A percentile compares a stretch with the other conserved stretches of the same genome.
Conservation (phyloP, 345 rosid species). For the Murraya paniculata region DNA sequence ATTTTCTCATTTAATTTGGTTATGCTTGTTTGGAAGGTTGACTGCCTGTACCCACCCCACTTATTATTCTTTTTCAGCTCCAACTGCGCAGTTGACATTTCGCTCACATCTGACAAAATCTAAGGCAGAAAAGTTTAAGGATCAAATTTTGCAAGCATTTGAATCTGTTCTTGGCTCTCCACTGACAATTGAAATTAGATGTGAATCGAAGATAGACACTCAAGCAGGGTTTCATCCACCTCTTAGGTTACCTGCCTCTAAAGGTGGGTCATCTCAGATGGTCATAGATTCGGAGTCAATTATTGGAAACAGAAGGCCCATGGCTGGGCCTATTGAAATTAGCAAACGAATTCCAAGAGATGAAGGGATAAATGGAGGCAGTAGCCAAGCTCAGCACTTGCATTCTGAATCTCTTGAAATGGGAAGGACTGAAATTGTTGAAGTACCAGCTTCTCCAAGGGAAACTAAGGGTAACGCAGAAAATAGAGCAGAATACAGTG, state of each 20-base stretch:
- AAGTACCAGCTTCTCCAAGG: slow-evolving; percentile 50
- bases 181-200: slow-evolving; percentile 77
- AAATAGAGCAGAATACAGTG: slow-evolving; percentile 29
- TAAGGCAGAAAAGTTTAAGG: slow-evolving; percentile 67
- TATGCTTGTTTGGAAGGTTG: neutral
- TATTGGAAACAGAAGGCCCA: slow-evolving; percentile 15
- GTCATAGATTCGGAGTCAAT: slow-evolving; percentile 20
- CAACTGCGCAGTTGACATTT: slow-evolving; percentile 75
- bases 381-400: slow-evolving; percentile 18
- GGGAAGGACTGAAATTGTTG: slow-evolving; percentile 71
- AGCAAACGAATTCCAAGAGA: slow-evolving; percentile 14
- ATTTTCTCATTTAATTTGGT: neutral
- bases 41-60: neutral
- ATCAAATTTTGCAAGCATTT: slow-evolving; percentile 72
- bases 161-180: slow-evolving; percentile 79
- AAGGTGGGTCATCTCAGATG: slow-evolving; percentile 35
- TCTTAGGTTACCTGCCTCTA: slow-evolving; percentile 41
- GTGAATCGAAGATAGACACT: slow-evolving; percentile 46
- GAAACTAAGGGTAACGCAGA: slow-evolving; percentile 25
- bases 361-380: slow-evolving; percentile 3
- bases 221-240: slow-evolving; percentile 29
- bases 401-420: slow-evolving; percentile 24
- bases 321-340: slow-evolving; percentile 16
- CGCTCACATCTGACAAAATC: slow-evolving; percentile 56
- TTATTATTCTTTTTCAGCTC: slow-evolving; percentile 57